Base-by-base conservation (phyloP, 345 rosid species). In the Corchorus olitorius region DNA sequence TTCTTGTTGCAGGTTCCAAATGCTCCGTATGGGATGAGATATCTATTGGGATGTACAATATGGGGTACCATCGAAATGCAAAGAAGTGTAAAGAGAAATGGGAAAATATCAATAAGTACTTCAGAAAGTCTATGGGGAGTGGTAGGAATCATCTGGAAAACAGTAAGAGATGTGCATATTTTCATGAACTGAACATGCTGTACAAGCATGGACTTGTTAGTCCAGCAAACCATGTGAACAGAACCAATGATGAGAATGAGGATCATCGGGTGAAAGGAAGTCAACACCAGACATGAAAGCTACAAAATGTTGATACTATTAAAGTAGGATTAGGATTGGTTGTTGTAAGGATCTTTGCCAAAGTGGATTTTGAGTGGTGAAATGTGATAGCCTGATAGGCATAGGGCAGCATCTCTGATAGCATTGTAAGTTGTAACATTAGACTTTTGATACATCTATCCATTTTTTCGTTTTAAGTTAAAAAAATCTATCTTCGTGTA, bases 41-140 rank as follows among this genome's bases (percentile, higher is more conserved):
- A 86, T 92, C 98, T 39, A 80, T 33, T 6, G 81, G 77, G 65
- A 88, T 91, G 97, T 75, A 22, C 16, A 80, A 60, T 19, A 84
- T 80, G 93, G 97, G 94, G 20, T 93, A 87, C 76, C 69, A 72
- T 10, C 80, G 92, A 17, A 88, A 84, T 56, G 89, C 89, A 6
- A 90, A 86, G 77, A 90, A 91, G 81, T 93, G 98, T 19, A 91
- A 83, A 84, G 97, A 89, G 87, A 93, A 93, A 77, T 93, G 97
- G 97, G 95, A 89, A 76, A 93, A 92, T 82, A 89, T 93, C 77
- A 90, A 89, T 81, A 89, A 89, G 86, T 90, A 88, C 83, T 89
- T 80, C 89, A 85, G 72, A 81, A 89, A 79, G 80, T 78, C 88
- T 14, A 70, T 73, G 61, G 93, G 61, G 63, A 82, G 77, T 50